Evolutionary conservation across 768 basidiomycete genomes (phyloP), one percentile per base, ranked within the genome.

Genomic region (Russula compacta): DNA sequence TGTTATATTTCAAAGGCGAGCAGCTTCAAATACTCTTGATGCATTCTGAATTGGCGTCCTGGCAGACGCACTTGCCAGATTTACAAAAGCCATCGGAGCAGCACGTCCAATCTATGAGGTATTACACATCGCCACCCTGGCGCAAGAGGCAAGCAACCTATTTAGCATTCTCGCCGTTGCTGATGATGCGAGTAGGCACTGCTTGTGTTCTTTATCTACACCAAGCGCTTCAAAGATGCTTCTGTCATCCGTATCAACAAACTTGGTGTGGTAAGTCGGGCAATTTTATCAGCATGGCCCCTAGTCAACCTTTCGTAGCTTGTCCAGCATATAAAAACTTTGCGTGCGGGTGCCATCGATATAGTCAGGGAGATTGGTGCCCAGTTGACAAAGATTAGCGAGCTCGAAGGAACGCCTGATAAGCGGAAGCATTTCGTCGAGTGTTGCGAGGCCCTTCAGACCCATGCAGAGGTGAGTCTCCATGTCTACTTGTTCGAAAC

Each of bases 221-320:
- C 84, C 0, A 67, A 81, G 54, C 83, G 90, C 12, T 92, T 92
- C 78, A 90, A 88, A 70, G 72, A 82, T 8, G 71, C 83, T 3
- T 81, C 85, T 0, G 77, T 87, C 17, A 79, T 86, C 44, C 90
- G 89, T 70, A 77, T 82, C 42, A 80, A 92, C 71, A 91, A 86
- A 70, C 80, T 88, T 48, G 85, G 86, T 47, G 76, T 77, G 63
- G 89, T 91, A 69, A 67, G 84, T 76, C 24, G 51, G 7, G 17
- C 17, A 15, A 5, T 38, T 46, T 40, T 35, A 17, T 29, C 38
- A 60, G 19, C 57, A 38, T 49, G 64, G 24, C 58, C 38, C 19
- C 39, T 15, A 57, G 38, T 50, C 33, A 51, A 58, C 19, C 29
- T 29, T n/a, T 29, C 58, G 32, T 59, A 91, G 89, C 78, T 91